Percentiles rank a stretch among this genome's conserved stretches.
phyloP scores from a whole-genome alignment of 768 basidiomycete species.

The Kwoniella mangroviensis region DNA sequence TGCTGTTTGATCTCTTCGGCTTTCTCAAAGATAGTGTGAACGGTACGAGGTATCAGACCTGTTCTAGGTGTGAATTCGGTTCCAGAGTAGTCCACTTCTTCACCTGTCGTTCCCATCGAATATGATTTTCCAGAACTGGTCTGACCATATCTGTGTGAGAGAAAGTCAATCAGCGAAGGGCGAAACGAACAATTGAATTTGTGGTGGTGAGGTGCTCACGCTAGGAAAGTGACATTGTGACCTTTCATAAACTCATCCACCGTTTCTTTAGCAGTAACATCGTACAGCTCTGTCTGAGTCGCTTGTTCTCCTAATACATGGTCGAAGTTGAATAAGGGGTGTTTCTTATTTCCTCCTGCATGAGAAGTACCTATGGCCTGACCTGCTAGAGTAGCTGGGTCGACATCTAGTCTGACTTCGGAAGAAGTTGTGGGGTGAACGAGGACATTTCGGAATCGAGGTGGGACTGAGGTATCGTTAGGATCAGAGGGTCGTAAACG shows the following conservation, averaged over 20 bases:
- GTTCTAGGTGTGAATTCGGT: slow-evolving; percentile 60
- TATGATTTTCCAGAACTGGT: slow-evolving; percentile 96
- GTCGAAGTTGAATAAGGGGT: slow-evolving; percentile 84
- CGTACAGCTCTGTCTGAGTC: slow-evolving; percentile 84
- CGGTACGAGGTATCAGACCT: slow-evolving; percentile 94
- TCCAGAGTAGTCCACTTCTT: slow-evolving; percentile 70
- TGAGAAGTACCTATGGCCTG: slow-evolving; percentile 20
- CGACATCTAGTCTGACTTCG: slow-evolving; percentile 80
- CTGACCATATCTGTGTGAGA: slow-evolving; percentile 70
- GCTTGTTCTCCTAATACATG: slow-evolving; percentile 86
- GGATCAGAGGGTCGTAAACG: slow-evolving; percentile 86
- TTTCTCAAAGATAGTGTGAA: slow-evolving; percentile 80
- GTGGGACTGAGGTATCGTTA: slow-evolving; percentile 87
- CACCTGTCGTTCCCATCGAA: slow-evolving; percentile 95
- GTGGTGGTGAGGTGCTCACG: slow-evolving; percentile 60
- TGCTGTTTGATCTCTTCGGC: slow-evolving; percentile 77
- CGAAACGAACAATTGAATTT: neutral
- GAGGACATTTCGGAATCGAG: slow-evolving; percentile 88
- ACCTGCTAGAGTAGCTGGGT: slow-evolving; percentile 41
- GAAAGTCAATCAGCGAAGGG: slow-evolving; percentile 8
- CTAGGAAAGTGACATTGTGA: slow-evolving; percentile 96
- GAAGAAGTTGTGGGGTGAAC: slow-evolving; percentile 76
- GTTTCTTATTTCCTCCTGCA: slow-evolving; percentile 28
- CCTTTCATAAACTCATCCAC: slow-evolving; percentile 66
- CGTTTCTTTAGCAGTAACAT: slow-evolving; percentile 73